Base-by-base conservation (phyloP, 2,329 filamentous ascomycete species). In the Diaporthe capsici region DNA sequence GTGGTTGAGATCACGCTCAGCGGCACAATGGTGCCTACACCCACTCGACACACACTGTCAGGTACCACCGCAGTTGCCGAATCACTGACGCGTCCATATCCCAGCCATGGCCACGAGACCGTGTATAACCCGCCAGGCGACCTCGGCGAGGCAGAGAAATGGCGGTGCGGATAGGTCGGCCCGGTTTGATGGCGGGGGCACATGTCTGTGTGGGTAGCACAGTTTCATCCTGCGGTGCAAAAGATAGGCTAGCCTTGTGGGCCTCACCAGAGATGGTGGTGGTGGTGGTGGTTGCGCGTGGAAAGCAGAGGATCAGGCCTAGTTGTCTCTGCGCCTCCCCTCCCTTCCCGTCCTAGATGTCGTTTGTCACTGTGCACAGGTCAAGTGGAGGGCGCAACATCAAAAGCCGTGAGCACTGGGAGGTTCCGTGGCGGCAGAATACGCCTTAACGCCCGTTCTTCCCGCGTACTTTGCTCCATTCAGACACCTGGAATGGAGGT, bases 81-180 rank as follows among this genome's bases (percentile, higher is more conserved):
- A 51, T 68, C 28, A 53, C 47, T 68, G 65, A 68, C 65, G 65
- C 65, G 65, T 68, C 31, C 65, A 7, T 39, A 65, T 20, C 61
- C 28, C 42, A 47, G 61, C 20, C 47, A 34, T 42, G 65, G 49
- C 65, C 65, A 68, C 65, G 65, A 28, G 65, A 68, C 65, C 65
- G 47, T 39, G 34, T 25, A 53, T 22, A 39, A 39, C n/a, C 47
- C 31, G 20, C 22, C 47, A 28, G 47, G 9, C 49, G 44, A 28
- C 31, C 17, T 68, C 47, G 63, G 65, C 65, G 65, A 68, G 65
- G 47, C 31, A 68, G 47, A 51, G 47, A 53, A 68, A 68, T 22
- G 34, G 65, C 65, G 65, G 65, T 68, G 65, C 65, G 65, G 65
- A 53, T 55, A 68, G 65, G 65, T 68, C 65, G 65, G 65, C 22